Percentiles rank a stretch among this genome's conserved stretches.
phyloP scores from a whole-genome alignment of 228 moss, liverwort and hornwort genomes.

The Sphagnum magellanicum region DNA sequence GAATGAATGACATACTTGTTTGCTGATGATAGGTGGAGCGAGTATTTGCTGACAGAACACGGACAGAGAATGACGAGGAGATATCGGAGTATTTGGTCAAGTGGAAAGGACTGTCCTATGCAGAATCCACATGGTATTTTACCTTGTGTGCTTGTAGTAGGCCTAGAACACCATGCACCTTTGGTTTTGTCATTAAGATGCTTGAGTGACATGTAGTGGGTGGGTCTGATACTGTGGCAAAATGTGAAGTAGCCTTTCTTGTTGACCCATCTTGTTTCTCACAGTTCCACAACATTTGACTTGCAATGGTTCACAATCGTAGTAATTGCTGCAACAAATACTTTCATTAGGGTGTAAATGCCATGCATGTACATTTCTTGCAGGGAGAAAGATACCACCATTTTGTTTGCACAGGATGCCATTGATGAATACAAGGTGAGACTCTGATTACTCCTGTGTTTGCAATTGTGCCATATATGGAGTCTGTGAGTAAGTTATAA shows the following conservation, averaged over 20 bases:
- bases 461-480: not conserved
- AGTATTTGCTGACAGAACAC: constrained; percentile 83
- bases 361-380: not conserved
- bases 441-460: not conserved
- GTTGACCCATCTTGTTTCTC: too few relatives aligned
- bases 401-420: constrained; percentile 72
- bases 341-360: not conserved
- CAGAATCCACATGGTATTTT: constrained; percentile 89
- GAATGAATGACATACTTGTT: not conserved
- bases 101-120: constrained; percentile 99
- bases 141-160: not conserved
- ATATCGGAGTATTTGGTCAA: constrained; percentile 90
- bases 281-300: too few relatives aligned
- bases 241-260: too few relatives aligned
- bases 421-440: constrained; percentile 97
- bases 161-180: not conserved
- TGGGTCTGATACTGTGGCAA: not conserved
- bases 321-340: too few relatives aligned
- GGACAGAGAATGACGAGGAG: constrained; percentile 71
- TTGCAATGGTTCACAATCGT: not conserved
- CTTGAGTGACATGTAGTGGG: not conserved
- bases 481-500: not conserved
- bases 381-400: constrained; percentile 98
- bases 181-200: not conserved
- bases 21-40: constrained; percentile 71